Evolutionary conservation across 129 eudicot genomes (phyloP), one percentile per base, ranked within the genome.

Genomic region (Oenanthe sinensis): DNA sequence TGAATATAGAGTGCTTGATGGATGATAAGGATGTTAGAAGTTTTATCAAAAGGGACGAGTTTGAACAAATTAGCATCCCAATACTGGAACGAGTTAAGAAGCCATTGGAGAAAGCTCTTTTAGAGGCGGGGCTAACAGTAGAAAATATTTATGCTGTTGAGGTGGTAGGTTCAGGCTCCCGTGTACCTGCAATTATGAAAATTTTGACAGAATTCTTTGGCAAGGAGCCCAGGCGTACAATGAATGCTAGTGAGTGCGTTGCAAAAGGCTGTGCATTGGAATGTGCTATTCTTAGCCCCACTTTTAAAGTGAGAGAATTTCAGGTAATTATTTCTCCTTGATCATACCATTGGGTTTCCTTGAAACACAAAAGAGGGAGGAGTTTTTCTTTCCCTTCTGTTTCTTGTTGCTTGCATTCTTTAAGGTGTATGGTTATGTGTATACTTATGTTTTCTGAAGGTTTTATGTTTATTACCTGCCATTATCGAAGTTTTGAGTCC

Each of bases 171-270:
- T 95, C 98, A 43, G 93, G 96, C 33, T 94, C 98, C 28, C 86
- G 98, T 62, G 93, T 94, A 16, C 98, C 98, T 76, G 97, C 98
- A 1, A 79, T 94, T 2, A 85, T 94, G 52, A 91, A 83, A 88
- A 94, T 94, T 28, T 82, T 94, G 90, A 85, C 96, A 0, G 98
- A 94, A 76, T 94, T 91, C 77, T 94, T 94, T 30, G 96, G 94
- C 39, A 95, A 95, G 85, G 98, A 95, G 77, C 97, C 98, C 8
- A 86, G 97, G 75, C 91, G 98, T 28, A 91, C 98, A 60, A 94
- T 91, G 98, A 95, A 91, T 43, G 98, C 97, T 17, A 95, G 97
- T 81, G 98, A 95, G 79, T 94, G 97, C 81, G 97, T 94, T 44
- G 87, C 98, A 6, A 94, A 91, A 85, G 98, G 98, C 9, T 82